Evolutionary conservation across 805 yeast genomes (phyloP).

Genomic region (Saccharomyces paradoxus): DNA sequence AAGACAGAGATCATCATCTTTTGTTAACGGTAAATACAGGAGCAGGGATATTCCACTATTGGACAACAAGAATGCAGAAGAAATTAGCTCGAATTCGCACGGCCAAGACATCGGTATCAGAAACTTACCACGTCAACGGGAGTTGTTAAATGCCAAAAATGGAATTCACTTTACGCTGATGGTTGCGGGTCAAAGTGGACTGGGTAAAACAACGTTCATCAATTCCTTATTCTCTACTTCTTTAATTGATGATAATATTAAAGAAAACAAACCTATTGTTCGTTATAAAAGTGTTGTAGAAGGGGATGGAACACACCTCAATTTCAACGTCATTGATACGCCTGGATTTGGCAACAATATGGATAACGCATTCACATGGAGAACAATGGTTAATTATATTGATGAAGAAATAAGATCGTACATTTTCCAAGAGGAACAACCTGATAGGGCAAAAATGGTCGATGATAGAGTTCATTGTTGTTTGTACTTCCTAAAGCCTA

Average conservation of each 20-base stretch:
- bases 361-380: constrained; percentile 61
- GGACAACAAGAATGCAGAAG: not conserved
- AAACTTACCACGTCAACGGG: constrained; percentile 26
- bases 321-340: constrained; percentile 60
- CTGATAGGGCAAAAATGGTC: constrained; percentile 41
- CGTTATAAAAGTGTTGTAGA: constrained; percentile 42
- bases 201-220: constrained; percentile 75
- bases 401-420: constrained; percentile 68
- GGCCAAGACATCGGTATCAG: constrained; percentile 21
- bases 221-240: constrained; percentile 65
- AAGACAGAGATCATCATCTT: not conserved
- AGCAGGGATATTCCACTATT: not conserved
- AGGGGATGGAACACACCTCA: constrained; percentile 52
- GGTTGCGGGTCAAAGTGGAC: constrained; percentile 82
- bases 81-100: not conserved
- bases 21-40: not conserved
- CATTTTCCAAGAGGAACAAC: constrained; percentile 74
- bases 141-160: constrained; percentile 32
- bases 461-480: constrained; percentile 81
- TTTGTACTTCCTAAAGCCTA: constrained; percentile 70
- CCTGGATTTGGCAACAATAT: constrained; percentile 70
- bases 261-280: constrained; percentile 14
- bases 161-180: constrained; percentile 75
- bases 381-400: constrained; percentile 59
- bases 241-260: not conserved